A percentile compares a stretch with the other conserved stretches of the same genome.
Conservation (phyloP, 2,329 filamentous ascomycete genomes). For the Pestalotiopsis sp. region DNA sequence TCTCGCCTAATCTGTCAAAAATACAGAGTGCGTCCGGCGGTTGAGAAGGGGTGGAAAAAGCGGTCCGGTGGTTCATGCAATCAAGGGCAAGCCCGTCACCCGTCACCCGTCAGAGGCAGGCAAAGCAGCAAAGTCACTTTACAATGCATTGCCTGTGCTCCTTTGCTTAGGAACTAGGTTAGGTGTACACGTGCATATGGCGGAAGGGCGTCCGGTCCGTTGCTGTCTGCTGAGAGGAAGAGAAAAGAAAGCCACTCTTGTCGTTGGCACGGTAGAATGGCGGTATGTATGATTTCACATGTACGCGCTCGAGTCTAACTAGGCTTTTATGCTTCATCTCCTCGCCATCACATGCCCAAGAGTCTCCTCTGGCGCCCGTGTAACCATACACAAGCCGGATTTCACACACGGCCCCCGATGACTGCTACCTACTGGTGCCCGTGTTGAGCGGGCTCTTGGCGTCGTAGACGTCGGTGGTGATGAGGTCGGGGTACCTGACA, state of each 20-base stretch:
- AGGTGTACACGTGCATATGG: neutral
- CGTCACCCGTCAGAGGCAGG: neutral
- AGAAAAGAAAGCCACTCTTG: neutral
- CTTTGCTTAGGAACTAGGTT: neutral
- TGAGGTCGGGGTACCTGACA: conserved; percentile 54
- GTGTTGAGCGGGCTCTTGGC: conserved; percentile 61
- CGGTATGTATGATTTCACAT: neutral
- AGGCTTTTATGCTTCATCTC: neutral
- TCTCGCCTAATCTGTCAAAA: neutral
- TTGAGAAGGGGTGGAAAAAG: neutral
- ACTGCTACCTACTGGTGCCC: conserved; percentile 31
- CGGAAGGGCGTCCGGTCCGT: neutral
- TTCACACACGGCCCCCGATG: neutral
- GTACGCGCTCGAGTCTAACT: neutral
- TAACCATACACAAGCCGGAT: neutral
- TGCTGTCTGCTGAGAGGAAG: too few relatives aligned
- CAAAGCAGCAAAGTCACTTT: neutral
- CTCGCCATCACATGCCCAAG: neutral
- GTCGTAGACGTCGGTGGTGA: conserved; percentile 59
- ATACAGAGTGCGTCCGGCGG: neutral
- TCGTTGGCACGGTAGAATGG: neutral
- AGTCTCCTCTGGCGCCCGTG: neutral
- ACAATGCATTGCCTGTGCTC: neutral
- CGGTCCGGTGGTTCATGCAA: neutral
- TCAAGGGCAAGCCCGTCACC: neutral